Conservation (phyloP, 768 basidiomycete species). For the Plicaturopsis crispa region DNA sequence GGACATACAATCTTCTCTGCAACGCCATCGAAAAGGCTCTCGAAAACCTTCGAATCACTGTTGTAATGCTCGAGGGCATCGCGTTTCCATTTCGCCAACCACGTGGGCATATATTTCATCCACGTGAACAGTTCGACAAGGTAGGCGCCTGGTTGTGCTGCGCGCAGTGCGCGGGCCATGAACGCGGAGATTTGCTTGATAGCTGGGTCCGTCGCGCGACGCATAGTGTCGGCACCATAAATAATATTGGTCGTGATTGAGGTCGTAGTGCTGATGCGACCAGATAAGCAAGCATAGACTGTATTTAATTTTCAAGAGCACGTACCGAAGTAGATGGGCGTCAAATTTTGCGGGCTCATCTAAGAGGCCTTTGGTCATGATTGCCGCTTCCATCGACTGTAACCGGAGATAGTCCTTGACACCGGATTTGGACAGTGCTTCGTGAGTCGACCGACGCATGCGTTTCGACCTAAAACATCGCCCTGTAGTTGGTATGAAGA, state of each 20-base stretch:
- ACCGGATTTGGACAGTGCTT: conserved; percentile 10
- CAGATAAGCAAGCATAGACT: background rate
- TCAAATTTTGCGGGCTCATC: conserved; percentile 12
- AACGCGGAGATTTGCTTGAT: conserved; percentile 12
- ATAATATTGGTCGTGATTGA: conserved; percentile 8
- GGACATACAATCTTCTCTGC: no score
- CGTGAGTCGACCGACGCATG: conserved; percentile 25
- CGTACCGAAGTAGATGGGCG: conserved; percentile 15
- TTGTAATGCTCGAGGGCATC: conserved; percentile 14
- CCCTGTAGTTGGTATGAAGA: background rate
- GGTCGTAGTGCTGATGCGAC: conserved; percentile 8
- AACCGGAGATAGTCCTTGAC: conserved; percentile 5
- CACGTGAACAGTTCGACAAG: conserved; percentile 28
- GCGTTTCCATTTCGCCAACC: conserved; percentile 21
- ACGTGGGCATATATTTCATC: conserved; percentile 22
- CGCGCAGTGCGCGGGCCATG: conserved; percentile 19
- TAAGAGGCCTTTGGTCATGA: conserved; percentile 4
- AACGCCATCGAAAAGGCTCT: conserved; percentile 10
- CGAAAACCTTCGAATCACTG: conserved; percentile 18
- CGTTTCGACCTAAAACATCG: conserved; percentile 22
- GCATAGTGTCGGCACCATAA: conserved; percentile 11
- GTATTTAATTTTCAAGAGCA: background rate
- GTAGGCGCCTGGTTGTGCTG: conserved; percentile 27
- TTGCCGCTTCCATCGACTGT: conserved; percentile 8
- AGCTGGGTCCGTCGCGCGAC: conserved; percentile 7